Evolutionary conservation across 768 basidiomycete species (phyloP).

Genomic region (Tremella fuciformis): DNA sequence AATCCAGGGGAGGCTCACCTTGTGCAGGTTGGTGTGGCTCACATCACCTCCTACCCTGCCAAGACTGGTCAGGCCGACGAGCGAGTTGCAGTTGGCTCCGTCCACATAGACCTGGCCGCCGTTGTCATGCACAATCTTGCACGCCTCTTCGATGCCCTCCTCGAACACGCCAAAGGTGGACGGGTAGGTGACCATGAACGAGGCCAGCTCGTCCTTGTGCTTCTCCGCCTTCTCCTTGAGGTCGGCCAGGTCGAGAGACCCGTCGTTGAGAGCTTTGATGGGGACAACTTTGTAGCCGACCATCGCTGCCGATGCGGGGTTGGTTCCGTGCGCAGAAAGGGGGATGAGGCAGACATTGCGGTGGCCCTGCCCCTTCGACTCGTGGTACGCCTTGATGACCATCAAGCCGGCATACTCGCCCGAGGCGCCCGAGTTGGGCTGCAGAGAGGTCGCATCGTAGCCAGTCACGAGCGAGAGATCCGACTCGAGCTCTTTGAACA

Average conservation of each 20-base stretch:
- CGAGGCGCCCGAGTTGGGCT: constrained; percentile 97
- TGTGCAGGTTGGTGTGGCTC: constrained; percentile 96
- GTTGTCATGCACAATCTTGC: constrained; percentile 86
- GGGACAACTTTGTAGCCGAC: constrained; percentile 93
- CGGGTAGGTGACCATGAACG: constrained; percentile 98
- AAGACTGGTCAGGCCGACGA: constrained; percentile 81
- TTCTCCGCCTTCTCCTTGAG: constrained; percentile 80
- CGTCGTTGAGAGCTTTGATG: constrained; percentile 83
- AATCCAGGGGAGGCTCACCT: constrained; percentile 24
- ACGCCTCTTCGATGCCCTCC: constrained; percentile 78
- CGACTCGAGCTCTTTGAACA: constrained; percentile 85
- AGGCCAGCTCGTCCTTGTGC: constrained; percentile 86
- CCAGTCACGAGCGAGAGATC: constrained; percentile 94
- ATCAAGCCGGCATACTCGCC: constrained; percentile 96
- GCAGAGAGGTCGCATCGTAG: constrained; percentile 92
- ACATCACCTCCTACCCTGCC: constrained; percentile 96
- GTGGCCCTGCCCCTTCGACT: constrained; percentile 76
- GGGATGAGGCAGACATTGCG: constrained; percentile 92
- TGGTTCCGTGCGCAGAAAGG: constrained; percentile 94
- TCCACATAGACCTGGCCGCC: constrained; percentile 98
- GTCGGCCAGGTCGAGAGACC: constrained; percentile 84
- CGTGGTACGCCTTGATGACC: constrained; percentile 91
- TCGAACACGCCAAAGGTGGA: constrained; percentile 99
- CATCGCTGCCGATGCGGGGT: constrained; percentile 97
- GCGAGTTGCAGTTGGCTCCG: constrained; percentile 91